phyloP scores from a whole-genome alignment of 176 grass and related monocot species.

The Avena atlantica region DNA sequence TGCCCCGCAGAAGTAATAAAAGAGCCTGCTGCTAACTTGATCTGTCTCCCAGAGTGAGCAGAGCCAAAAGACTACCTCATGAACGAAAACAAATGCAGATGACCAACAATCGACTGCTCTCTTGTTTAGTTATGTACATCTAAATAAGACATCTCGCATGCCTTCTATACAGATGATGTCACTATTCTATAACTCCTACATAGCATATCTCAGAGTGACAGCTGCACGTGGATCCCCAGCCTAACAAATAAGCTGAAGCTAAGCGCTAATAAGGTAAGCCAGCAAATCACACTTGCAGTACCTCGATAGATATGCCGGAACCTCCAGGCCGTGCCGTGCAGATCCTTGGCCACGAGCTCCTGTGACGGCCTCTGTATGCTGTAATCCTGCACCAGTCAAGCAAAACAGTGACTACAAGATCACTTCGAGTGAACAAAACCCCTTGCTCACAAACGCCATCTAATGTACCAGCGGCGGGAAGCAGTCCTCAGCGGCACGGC shows the following conservation, averaged over 20 bases:
- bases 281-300: background rate
- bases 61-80: background rate
- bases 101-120: background rate
- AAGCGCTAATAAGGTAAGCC: slow-evolving; percentile 30
- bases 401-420: background rate
- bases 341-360: slow-evolving; percentile 88
- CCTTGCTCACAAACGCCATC: background rate
- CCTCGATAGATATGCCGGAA: slow-evolving; percentile 94
- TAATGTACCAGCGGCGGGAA: slow-evolving; percentile 85
- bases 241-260: slow-evolving; percentile 19
- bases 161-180: background rate
- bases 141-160: background rate
- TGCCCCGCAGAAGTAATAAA: background rate
- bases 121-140: background rate
- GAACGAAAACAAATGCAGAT: slow-evolving; percentile 32
- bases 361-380: slow-evolving; percentile 81
- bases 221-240: background rate
- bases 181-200: background rate
- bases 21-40: background rate
- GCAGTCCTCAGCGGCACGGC: slow-evolving; percentile 95
- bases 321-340: slow-evolving; percentile 84
- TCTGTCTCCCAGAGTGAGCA: background rate
- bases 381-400: slow-evolving; percentile 68
- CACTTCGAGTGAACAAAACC: background rate
- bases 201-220: background rate